phyloP scores from a whole-genome alignment of 345 rosid genomes.

The Draba incana region DNA sequence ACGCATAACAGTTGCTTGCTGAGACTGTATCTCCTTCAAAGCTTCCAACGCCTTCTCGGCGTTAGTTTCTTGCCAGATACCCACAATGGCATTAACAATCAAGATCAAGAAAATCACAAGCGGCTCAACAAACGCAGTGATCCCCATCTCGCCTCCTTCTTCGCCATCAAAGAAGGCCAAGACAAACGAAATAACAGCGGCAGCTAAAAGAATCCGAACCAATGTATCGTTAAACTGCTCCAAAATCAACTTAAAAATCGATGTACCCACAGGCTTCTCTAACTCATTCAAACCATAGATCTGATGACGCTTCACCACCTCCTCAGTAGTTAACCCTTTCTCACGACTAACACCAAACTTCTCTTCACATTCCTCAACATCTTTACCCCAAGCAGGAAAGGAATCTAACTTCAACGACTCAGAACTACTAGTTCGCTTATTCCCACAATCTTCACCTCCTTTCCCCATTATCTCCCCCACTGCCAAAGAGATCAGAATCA shows the following conservation, averaged over 20 bases:
- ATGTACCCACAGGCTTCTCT: conserved; percentile 76
- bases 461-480: conserved; percentile 59
- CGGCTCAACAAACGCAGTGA: conserved; percentile 94
- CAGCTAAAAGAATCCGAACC: conserved; percentile 81
- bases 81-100: conserved; percentile 81
- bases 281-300: conserved; percentile 75
- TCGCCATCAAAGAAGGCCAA: conserved; percentile 85
- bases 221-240: conserved; percentile 88
- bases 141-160: conserved; percentile 90
- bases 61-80: conserved; percentile 87
- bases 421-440: conserved; percentile 27
- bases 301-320: conserved; percentile 57
- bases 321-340: conserved; percentile 54
- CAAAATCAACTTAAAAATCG: conserved; percentile 62
- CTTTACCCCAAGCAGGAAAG: conserved; percentile 81
- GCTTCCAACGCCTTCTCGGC: conserved; percentile 91
- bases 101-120: conserved; percentile 85
- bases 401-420: conserved; percentile 33
- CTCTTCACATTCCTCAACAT: conserved; percentile 60
- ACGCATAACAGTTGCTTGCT: conserved; percentile 70
- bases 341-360: conserved; percentile 51
- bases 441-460: conserved; percentile 60
- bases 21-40: conserved; percentile 81
- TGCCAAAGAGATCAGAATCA: conserved; percentile 3
- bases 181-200: conserved; percentile 76